A percentile compares a stretch with the other conserved stretches of the same genome.
Conservation (phyloP, 1,284 basidiomycete genomes). For the Sparassis latifolia region DNA sequence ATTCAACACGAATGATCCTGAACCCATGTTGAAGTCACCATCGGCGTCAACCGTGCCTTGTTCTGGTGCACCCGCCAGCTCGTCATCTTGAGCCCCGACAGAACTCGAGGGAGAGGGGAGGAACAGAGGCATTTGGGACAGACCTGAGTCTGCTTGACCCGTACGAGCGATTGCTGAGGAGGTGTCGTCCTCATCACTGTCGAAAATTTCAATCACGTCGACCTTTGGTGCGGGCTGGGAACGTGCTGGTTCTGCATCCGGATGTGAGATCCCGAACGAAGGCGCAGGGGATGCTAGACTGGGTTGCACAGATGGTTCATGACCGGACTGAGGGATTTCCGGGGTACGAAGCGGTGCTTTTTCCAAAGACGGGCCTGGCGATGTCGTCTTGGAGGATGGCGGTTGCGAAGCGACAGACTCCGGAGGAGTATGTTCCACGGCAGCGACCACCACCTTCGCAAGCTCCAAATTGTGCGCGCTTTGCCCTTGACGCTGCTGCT, state of each 20-base stretch:
- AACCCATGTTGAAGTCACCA: too few relatives aligned
- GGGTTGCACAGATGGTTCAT: too few relatives aligned
- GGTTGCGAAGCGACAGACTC: not conserved
- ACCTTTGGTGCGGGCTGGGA: too few relatives aligned
- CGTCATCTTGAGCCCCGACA: not conserved
- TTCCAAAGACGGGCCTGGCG: not conserved
- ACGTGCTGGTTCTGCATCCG: too few relatives aligned
- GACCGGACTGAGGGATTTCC: too few relatives aligned
- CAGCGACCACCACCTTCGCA: too few relatives aligned
- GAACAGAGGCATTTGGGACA: slow-evolving; percentile 14
- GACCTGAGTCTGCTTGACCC: not conserved
- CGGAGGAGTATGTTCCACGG: not conserved
- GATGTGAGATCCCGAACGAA: too few relatives aligned
- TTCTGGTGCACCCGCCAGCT: not conserved
- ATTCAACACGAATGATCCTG: not conserved
- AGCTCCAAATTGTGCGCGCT: too few relatives aligned
- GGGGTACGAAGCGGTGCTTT: too few relatives aligned
- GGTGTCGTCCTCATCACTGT: not conserved
- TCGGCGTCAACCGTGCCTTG: not conserved
- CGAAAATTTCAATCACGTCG: not conserved
- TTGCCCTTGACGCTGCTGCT: too few relatives aligned
- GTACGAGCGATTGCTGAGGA: not conserved
- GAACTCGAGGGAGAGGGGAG: slow-evolving; percentile 17
- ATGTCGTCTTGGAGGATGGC: not conserved
- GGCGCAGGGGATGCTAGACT: too few relatives aligned